Conservation (phyloP, 352 stramenopile genomes). For the Globisporangium alternatum region DNA sequence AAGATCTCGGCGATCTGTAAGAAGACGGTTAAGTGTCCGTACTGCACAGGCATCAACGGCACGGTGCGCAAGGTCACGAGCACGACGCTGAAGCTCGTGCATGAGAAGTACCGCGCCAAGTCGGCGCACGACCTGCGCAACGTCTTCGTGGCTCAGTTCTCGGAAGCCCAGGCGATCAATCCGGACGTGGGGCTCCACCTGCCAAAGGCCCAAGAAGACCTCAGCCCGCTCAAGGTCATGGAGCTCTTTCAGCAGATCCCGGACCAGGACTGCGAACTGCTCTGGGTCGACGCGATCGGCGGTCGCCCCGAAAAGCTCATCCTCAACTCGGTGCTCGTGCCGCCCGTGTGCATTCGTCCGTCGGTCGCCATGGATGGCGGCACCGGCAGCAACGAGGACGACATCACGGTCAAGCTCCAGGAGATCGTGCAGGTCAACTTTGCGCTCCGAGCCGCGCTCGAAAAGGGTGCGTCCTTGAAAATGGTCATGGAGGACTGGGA, state of each 20-base stretch:
- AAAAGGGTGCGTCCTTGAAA: conserved; percentile 94
- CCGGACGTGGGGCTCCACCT: conserved; percentile 83
- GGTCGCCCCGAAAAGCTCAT: conserved; percentile 98
- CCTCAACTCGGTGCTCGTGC: conserved; percentile 96
- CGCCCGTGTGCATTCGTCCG: conserved; percentile 98
- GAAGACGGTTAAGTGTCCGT: conserved; percentile 93
- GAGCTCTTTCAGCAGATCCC: conserved; percentile 95
- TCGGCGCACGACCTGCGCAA: conserved; percentile 78
- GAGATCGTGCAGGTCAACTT: conserved; percentile 99
- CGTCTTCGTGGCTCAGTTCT: conserved; percentile 84
- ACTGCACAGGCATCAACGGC: conserved; percentile 96
- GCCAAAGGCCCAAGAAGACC: conserved; percentile 87
- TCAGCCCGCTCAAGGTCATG: conserved; percentile 90
- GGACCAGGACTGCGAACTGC: conserved; percentile 96
- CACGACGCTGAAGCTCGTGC: conserved; percentile 97
- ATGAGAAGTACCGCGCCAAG: conserved; percentile 96
- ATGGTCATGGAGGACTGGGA: conserved; percentile 99
- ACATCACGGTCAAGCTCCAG: conserved; percentile 98
- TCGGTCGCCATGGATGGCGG: conserved; percentile 97
- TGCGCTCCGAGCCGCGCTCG: conserved; percentile 91
- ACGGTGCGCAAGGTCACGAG: conserved; percentile 97
- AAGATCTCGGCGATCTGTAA: conserved; percentile 97
- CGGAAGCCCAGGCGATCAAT: conserved; percentile 74
- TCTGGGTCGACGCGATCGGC: conserved; percentile 95
- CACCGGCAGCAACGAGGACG: conserved; percentile 96